phyloP scores from a whole-genome alignment of 495 filamentous ascomycete genomes.

The Talaromyces thailandensis region DNA sequence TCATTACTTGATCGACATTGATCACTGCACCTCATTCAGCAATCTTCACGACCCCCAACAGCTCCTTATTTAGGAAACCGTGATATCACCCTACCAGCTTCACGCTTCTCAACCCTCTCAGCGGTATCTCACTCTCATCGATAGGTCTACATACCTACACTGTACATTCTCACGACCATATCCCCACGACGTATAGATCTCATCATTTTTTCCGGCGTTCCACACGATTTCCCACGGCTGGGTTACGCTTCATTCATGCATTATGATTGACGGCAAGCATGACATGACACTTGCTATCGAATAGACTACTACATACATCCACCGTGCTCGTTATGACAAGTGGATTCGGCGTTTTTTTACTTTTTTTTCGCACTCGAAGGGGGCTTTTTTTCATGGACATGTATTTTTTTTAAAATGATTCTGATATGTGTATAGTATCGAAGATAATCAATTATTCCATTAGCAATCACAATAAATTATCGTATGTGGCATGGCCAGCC shows the following conservation, averaged over 20 bases:
- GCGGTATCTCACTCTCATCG: not conserved
- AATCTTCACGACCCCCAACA: not conserved
- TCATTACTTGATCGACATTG: not conserved
- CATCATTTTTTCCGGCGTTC: not conserved
- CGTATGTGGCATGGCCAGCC: too few species aligned
- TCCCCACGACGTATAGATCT: not conserved
- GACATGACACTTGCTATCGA: not conserved
- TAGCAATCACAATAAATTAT: too few species aligned
- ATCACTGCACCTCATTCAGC: slow-evolving; percentile 2
- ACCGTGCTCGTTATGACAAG: not conserved
- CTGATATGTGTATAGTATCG: not conserved
- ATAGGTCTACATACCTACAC: not conserved
- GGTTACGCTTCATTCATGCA: not conserved
- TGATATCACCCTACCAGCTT: not conserved
- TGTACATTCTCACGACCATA: not conserved
- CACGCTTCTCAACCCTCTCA: not conserved
- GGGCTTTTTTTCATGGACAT: not conserved
- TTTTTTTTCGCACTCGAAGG: not conserved
- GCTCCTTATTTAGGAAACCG: not conserved
- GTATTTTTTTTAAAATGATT: not conserved
- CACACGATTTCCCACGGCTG: not conserved
- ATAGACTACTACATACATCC: not conserved
- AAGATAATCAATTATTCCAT: too few species aligned
- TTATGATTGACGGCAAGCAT: not conserved
- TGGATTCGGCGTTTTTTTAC: not conserved